Evolutionary conservation across 2,329 filamentous ascomycete genomes (phyloP).

Genomic region (Ceratocystis diversiconidia): DNA sequence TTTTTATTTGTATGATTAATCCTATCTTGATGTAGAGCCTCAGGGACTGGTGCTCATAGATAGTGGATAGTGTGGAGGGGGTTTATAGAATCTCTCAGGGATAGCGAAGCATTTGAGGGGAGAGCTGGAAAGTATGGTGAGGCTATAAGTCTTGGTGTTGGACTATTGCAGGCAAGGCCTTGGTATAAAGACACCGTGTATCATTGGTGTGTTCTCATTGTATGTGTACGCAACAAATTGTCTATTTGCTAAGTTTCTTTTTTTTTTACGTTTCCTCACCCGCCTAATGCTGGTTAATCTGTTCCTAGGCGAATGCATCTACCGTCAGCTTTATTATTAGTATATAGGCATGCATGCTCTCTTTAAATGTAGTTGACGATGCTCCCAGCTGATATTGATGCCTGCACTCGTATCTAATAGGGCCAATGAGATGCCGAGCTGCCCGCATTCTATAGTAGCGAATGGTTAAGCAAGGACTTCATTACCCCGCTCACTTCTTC

Average conservation of each 20-base stretch:
- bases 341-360: no score
- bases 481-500: no score
- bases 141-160: background rate
- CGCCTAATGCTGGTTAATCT: background rate
- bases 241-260: background rate
- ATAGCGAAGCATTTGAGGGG: background rate
- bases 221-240: slow-evolving; percentile 6
- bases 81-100: background rate
- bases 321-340: no score
- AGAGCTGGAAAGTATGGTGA: background rate
- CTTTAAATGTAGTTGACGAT: no score
- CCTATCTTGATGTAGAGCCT: background rate
- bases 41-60: background rate
- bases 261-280: background rate
- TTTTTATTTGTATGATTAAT: slow-evolving; percentile 4
- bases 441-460: no score
- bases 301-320: no score
- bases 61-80: background rate
- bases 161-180: background rate
- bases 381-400: no score
- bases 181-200: slow-evolving; percentile 2
- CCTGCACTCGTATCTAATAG: no score
- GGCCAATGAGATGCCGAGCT: no score
- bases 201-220: slow-evolving; percentile 9
- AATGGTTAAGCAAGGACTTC: no score